Evolutionary conservation across 495 filamentous ascomycete species (phyloP), one percentile per base, ranked within the genome.

Genomic region (Filosporella fistucella): DNA sequence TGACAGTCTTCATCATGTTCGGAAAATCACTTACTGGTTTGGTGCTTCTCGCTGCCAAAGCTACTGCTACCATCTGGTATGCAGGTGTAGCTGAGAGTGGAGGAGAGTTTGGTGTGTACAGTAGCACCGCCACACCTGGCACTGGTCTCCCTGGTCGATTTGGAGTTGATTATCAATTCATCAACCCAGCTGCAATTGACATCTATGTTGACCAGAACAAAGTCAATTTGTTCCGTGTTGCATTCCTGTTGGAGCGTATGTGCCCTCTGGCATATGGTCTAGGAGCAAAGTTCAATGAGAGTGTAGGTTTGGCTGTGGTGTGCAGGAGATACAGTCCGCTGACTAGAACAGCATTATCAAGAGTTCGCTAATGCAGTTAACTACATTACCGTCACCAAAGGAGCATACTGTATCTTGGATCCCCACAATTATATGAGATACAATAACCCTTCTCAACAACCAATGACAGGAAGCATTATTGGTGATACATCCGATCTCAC

Each of bases 401-500:
- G 70, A 25, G 46, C 40, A 49, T 64, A 77, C 49, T 64, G 61
- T 14, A 77, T 75, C 54, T 54, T 76, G n/a, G 74, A 77, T 52
- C 71, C 71, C 16, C 74, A 78, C 62, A 76, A 74, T 52, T 76
- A 76, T 61, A 76, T 75, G 72, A 64, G 72, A 7, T 76, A 74
- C 60, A 74, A 76, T 58, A 63, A 76, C 51, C 71, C 73, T 3
- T 71, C 64, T 8, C 66, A 68, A 28, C 72, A 78, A 58, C 71
- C 74, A 16, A 65, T 62, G 48, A 63, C 58, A 38, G 65, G 74
- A 46, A 70, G 68, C 57, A 65, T 77, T 30, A 76, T 77, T 50
- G 74, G 72, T 13, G 66, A 76, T 58, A 59, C 63, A 0, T 63
- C 65, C 1, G 68, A 72, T 58, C 28, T 52, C 0, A 66, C 47